Conservation (phyloP, 345 rosid genomes). For the Arabis hirsuta region DNA sequence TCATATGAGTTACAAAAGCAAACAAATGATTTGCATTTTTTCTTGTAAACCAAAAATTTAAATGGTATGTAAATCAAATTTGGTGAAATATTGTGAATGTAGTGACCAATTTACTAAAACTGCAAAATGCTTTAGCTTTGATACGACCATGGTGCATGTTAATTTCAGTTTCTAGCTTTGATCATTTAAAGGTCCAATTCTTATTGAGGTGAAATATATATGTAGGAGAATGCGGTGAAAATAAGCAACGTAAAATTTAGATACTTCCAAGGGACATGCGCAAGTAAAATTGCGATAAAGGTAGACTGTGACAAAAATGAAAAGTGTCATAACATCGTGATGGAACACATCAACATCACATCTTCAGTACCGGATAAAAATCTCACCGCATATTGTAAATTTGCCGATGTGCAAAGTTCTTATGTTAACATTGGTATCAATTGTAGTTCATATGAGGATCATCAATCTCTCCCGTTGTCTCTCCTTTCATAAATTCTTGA, state of each 20-base stretch:
- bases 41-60: not conserved
- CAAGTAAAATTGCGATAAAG: slow-evolving; percentile 23
- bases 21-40: not conserved
- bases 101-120: not conserved
- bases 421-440: slow-evolving; percentile 10
- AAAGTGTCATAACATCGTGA: slow-evolving; percentile 16
- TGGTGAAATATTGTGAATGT: not conserved
- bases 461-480: not conserved
- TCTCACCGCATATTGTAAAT: slow-evolving; percentile 20
- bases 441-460: not conserved
- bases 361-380: slow-evolving; percentile 13
- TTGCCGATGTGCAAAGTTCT: slow-evolving; percentile 13
- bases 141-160: no score
- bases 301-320: slow-evolving; percentile 14
- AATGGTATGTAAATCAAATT: not conserved
- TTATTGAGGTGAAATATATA: not conserved
- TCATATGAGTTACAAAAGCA: not conserved
- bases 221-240: slow-evolving; percentile 20
- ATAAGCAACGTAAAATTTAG: slow-evolving; percentile 30
- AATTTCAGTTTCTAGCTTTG: not conserved
- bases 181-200: not conserved
- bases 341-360: slow-evolving; percentile 33
- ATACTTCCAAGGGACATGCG: slow-evolving; percentile 14
- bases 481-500: not conserved
- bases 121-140: no score